Evolutionary conservation across 257 asterid genomes (phyloP).

Genomic region (Mitragyna speciosa): DNA sequence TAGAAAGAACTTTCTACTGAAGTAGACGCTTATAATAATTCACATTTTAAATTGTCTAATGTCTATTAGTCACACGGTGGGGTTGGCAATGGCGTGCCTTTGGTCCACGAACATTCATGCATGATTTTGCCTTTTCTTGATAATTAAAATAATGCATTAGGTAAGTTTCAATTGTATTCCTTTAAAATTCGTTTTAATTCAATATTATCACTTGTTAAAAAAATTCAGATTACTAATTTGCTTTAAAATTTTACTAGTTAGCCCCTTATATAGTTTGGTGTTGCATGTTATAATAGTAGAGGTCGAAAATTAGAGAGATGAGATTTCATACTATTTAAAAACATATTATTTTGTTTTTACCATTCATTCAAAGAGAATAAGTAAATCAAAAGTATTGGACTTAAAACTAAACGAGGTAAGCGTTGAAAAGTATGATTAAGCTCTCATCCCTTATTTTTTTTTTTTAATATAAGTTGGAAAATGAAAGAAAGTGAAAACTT

Average conservation of each 20-base stretch:
- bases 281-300: background rate
- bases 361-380: too few relatives aligned
- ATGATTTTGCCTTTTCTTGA: background rate
- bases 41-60: background rate
- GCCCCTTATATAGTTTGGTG: background rate
- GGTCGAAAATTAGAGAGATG: background rate
- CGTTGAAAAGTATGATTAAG: background rate
- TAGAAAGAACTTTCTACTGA: slow-evolving; percentile 5
- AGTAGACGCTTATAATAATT: background rate
- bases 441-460: too few relatives aligned
- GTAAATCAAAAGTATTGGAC: background rate
- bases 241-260: background rate
- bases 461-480: background rate
- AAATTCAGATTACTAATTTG: background rate
- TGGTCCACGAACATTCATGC: background rate
- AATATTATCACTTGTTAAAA: too few relatives aligned
- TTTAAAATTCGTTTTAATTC: background rate
- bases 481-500: background rate
- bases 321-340: background rate
- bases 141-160: background rate
- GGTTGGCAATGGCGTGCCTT: background rate
- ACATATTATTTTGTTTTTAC: too few relatives aligned
- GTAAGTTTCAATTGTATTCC: background rate
- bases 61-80: background rate
- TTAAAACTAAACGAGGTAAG: background rate